A percentile compares a stretch with the other conserved stretches of the same genome.
Conservation (phyloP, 257 asterid species). For the Coffea eugenioides region DNA sequence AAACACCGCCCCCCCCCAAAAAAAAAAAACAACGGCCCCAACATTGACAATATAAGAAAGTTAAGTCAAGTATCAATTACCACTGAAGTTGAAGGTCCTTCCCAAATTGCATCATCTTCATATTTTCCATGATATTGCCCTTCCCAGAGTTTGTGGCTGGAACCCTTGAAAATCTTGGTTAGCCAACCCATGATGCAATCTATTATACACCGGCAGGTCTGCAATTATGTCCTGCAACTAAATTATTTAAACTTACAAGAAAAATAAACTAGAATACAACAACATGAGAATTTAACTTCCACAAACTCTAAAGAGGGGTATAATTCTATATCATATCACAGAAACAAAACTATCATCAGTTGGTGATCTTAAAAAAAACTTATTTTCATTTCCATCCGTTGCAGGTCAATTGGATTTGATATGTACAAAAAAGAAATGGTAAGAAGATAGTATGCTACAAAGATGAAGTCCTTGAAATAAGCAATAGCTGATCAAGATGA, state of each 20-base stretch:
- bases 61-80: slow-evolving; percentile 36
- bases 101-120: slow-evolving; percentile 61
- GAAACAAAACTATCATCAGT: background rate
- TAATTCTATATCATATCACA: background rate
- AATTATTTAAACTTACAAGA: slow-evolving; percentile 5
- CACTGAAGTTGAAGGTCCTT: slow-evolving; percentile 53
- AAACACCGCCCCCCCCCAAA: background rate
- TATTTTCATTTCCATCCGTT: background rate
- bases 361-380: background rate
- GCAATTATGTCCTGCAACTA: slow-evolving; percentile 35
- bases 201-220: slow-evolving; percentile 21
- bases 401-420: background rate
- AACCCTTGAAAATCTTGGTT: slow-evolving; percentile 74
- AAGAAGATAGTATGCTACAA: background rate
- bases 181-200: slow-evolving; percentile 69
- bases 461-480: background rate
- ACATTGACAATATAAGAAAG: background rate
- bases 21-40: background rate
- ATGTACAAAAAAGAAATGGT: background rate
- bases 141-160: slow-evolving; percentile 42
- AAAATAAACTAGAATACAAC: background rate
- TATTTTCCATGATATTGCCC: slow-evolving; percentile 78
- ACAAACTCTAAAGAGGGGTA: background rate
- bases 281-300: background rate
- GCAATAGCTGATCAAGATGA: background rate